These are phyloP conservation scores for Candida tropicalis DNA, from an alignment of 1,139 yeast species.

Conservation along the genomic window DNA sequence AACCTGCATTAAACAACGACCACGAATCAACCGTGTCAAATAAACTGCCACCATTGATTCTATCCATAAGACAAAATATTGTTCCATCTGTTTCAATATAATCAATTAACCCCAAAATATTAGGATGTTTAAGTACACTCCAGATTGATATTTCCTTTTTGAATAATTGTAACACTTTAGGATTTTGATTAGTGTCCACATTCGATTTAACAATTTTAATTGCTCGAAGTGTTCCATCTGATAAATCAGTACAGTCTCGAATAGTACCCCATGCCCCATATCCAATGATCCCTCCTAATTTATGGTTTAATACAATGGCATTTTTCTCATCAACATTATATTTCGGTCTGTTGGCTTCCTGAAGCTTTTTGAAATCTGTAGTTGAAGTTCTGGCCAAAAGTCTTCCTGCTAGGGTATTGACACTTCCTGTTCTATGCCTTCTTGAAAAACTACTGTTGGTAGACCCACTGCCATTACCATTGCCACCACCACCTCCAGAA, in stretches of 20 bases:
- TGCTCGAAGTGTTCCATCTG: constrained; percentile 57
- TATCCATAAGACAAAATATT: constrained; percentile 72
- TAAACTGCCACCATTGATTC: constrained; percentile 79
- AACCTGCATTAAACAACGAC: constrained; percentile 50
- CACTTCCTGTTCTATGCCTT: constrained; percentile 34
- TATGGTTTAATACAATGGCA: constrained; percentile 59
- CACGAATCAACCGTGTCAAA: constrained; percentile 73
- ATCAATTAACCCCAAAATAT: constrained; percentile 63
- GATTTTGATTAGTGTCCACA: constrained; percentile 33
- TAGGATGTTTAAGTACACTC: constrained; percentile 54
- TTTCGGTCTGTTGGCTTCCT: constrained; percentile 27
- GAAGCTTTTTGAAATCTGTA: constrained; percentile 37
- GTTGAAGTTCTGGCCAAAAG: constrained; percentile 43
- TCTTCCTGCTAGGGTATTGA: constrained; percentile 47
- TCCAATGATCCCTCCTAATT: constrained; percentile 78
- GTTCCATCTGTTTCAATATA: constrained; percentile 64
- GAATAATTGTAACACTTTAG: constrained; percentile 51
- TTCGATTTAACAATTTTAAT: constrained; percentile 72
- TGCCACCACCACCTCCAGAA: constrained; percentile 7
- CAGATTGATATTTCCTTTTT: constrained; percentile 75
- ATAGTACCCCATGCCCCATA: constrained; percentile 92
- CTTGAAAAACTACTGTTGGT: constrained; percentile 31
- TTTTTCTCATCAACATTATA: constrained; percentile 61
- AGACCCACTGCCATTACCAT: constrained; percentile 22
- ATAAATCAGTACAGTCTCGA: constrained; percentile 59